Evolutionary conservation across 2,329 filamentous ascomycete species (phyloP).

Genomic region (Apiospora aurea): DNA sequence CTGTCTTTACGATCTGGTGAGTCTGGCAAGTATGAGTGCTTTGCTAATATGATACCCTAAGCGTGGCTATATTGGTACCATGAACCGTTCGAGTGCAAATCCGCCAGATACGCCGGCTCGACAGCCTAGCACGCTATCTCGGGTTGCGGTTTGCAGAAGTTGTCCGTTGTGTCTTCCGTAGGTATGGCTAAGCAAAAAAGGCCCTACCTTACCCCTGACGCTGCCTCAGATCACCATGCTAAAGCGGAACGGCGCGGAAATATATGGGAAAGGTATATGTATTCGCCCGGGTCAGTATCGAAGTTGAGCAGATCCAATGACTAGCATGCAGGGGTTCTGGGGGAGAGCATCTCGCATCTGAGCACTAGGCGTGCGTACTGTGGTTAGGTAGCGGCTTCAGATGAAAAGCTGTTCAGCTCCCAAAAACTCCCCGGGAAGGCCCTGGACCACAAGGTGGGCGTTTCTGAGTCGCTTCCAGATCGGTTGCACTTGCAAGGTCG

Average conservation of each 20-base stretch:
- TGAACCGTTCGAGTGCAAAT: neutral
- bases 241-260: conserved; percentile 19
- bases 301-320: neutral
- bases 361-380: neutral
- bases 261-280: neutral
- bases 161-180: neutral
- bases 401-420: neutral
- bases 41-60: neutral
- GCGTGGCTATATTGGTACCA: neutral
- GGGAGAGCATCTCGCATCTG: neutral
- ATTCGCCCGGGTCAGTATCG: neutral
- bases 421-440: neutral
- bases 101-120: too few species aligned
- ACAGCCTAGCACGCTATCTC: neutral
- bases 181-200: neutral
- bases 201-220: neutral
- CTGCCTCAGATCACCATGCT: conserved; percentile 1
- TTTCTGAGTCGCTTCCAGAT: neutral
- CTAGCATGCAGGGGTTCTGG: neutral
- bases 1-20: neutral
- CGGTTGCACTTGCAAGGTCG: conserved; percentile 5
- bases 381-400: neutral
- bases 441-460: neutral
- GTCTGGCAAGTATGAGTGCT: too few species aligned
- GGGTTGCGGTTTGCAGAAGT: neutral